Evolutionary conservation across 139 green algal genomes (phyloP).

Genomic region (Volvox africanus): DNA sequence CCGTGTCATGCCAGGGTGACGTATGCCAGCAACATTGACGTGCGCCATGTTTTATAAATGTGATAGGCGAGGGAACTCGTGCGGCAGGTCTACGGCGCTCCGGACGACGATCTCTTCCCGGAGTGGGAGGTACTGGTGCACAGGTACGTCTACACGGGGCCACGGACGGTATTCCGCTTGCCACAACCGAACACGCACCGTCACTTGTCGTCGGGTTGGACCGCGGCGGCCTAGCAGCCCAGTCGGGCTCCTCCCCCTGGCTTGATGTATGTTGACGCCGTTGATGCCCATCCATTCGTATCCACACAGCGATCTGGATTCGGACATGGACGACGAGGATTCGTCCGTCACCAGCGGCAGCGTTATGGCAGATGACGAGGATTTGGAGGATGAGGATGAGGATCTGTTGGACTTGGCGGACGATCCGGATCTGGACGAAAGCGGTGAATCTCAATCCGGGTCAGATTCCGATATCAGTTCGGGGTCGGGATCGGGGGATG

Average conservation of each 20-base stretch:
- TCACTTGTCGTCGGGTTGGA: too few species aligned
- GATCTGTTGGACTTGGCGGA: slow-evolving; percentile 30
- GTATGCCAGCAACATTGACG: too few species aligned
- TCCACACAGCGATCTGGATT: slow-evolving; percentile 21
- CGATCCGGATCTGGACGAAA: slow-evolving; percentile 32
- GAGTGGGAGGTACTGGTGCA: slow-evolving; percentile 43
- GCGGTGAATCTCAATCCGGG: background rate
- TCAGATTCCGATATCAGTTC: background rate
- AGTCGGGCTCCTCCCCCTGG: too few species aligned
- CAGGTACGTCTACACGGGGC: background rate
- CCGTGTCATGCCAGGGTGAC: too few species aligned
- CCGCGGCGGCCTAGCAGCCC: too few species aligned
- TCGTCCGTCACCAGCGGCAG: background rate
- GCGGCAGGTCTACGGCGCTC: slow-evolving; percentile 25
- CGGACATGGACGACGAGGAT: slow-evolving; percentile 11
- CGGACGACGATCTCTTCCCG: background rate
- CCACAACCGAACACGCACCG: background rate
- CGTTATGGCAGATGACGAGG: background rate
- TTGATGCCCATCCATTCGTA: background rate
- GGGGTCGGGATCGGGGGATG: background rate
- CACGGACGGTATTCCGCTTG: background rate
- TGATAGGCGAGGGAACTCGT: slow-evolving; percentile 19
- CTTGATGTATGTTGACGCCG: background rate
- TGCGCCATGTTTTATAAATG: background rate
- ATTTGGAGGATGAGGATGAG: background rate